Evolutionary conservation across 805 yeast genomes (phyloP), one percentile per base, ranked within the genome.

Genomic region (Candida palmyrensis): DNA sequence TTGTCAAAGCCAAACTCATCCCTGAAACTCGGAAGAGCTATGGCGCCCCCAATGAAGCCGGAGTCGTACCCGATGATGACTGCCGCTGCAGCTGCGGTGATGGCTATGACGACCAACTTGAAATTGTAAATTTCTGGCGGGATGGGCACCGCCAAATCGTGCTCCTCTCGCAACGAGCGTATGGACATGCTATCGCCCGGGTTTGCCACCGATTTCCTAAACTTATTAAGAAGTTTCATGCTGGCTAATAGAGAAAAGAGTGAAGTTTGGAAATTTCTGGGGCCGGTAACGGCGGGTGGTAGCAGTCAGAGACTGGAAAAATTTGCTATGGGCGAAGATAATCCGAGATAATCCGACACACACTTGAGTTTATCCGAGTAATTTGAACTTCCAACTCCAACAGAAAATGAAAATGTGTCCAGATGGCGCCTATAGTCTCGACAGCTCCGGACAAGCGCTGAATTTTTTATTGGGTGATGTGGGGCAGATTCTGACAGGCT

Each of bases 1-100:
- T 44, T 35, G 35, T 53, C 63, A 28, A 71, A 42, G 11, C 66
- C 71, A 45, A 73, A 74, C 44, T 69, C 75, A 3, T 39, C 32
- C 36, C 55, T 45, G 48, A 74, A 74, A 3, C 74, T 64, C 6
- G 47, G 53, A 28, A 73, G 51, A 1, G 71, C 51, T n/a, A 71
- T 65, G 4, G 74, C 66, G n/a, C 74, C 71, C 8, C 78, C 79
- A 31, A 73, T 69, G 48, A 71, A 73, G 5, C 77, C 77, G 24
- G 75, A 68, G 43, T 73, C 79, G 46, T 73, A 73, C 10, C 79
- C 79, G 36, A 73, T 69, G 35, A 69, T 62, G 16, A 69, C 55
- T 10, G 78, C 74, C 5, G 73, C 77, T 20, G 67, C 53, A 1
- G 73, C 66, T 5, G 74, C 72, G 8, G 69, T 55, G 18, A 69